phyloP scores from a whole-genome alignment of 73 alveolate species.

The Urostyla sp. region DNA sequence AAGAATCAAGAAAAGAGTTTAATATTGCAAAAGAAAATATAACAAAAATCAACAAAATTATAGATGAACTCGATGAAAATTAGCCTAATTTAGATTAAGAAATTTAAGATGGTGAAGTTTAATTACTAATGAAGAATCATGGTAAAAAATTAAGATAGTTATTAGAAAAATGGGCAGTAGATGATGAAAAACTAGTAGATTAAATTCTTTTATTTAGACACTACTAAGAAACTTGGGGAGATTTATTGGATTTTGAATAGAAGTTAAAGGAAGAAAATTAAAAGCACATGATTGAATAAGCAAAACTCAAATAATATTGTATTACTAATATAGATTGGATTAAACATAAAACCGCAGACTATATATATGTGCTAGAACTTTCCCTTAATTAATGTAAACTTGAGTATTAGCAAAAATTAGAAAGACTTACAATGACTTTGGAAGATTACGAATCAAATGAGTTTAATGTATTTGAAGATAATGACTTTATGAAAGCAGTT shows the following conservation, averaged over 20 bases:
- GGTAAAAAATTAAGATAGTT: constrained; percentile 5
- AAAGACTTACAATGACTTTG: constrained; percentile 24
- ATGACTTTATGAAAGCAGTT: constrained; percentile 46
- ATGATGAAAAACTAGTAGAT: constrained; percentile 25
- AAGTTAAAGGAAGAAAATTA: constrained; percentile 27
- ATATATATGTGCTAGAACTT: background rate
- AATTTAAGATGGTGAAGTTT: background rate
- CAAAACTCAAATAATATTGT: background rate
- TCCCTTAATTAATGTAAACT: background rate
- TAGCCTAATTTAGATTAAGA: background rate
- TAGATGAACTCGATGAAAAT: background rate
- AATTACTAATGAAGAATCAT: constrained; percentile 9
- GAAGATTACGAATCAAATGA: constrained; percentile 39
- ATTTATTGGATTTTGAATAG: constrained; percentile 15
- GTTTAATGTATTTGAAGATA: constrained; percentile 34
- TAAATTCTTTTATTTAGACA: too few relatives aligned
- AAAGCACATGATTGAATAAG: background rate
- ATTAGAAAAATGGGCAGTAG: constrained; percentile 43
- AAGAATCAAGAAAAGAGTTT: background rate
- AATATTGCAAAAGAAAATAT: constrained; percentile 32
- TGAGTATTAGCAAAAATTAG: background rate
- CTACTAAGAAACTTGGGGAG: constrained; percentile 47
- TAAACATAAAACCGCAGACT: constrained; percentile 1
- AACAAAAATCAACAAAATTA: background rate
- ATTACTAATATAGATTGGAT: constrained; percentile 23